Percentiles rank a stretch among this genome's conserved stretches.
phyloP scores from a whole-genome alignment of 1,139 yeast species.

The Hyphopichia burtonii region DNA sequence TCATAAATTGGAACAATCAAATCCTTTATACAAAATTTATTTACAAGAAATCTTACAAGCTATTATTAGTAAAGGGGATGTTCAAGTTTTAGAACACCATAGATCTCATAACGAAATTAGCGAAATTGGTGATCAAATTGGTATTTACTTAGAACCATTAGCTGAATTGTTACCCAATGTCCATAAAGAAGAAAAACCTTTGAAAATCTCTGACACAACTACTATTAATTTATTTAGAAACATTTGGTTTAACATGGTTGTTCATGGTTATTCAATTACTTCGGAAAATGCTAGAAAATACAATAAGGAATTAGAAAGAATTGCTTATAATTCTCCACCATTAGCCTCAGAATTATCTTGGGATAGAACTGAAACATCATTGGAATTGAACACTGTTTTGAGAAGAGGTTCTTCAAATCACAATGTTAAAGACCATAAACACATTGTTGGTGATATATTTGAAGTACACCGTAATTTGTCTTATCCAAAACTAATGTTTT shows the following conservation, averaged over 20 bases:
- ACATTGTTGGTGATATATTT: constrained; percentile 49
- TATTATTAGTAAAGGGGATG: constrained; percentile 80
- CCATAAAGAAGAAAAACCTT: constrained; percentile 36
- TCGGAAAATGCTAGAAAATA: constrained; percentile 55
- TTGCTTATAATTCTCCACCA: constrained; percentile 90
- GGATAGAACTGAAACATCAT: constrained; percentile 85
- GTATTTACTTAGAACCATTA: constrained; percentile 66
- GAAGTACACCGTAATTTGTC: constrained; percentile 59
- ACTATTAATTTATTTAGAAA: constrained; percentile 69
- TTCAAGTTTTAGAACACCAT: constrained; percentile 75
- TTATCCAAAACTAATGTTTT: constrained; percentile 81
- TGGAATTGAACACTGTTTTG: constrained; percentile 87
- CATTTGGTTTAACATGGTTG: constrained; percentile 92
- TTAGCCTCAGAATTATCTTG: constrained; percentile 85
- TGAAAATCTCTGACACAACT: constrained; percentile 41
- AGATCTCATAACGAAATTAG: constrained; percentile 78
- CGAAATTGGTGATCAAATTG: constrained; percentile 74
- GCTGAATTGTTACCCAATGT: constrained; percentile 70
- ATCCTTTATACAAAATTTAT: constrained; percentile 56
- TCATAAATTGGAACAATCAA: constrained; percentile 31
- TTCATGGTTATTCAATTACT: constrained; percentile 76
- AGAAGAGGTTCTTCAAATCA: constrained; percentile 87
- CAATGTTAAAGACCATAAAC: constrained; percentile 75
- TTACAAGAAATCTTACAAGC: constrained; percentile 64
- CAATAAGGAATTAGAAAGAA: constrained; percentile 52